phyloP scores from a whole-genome alignment of 164 flowering plant species.

The Vitis riparia region DNA sequence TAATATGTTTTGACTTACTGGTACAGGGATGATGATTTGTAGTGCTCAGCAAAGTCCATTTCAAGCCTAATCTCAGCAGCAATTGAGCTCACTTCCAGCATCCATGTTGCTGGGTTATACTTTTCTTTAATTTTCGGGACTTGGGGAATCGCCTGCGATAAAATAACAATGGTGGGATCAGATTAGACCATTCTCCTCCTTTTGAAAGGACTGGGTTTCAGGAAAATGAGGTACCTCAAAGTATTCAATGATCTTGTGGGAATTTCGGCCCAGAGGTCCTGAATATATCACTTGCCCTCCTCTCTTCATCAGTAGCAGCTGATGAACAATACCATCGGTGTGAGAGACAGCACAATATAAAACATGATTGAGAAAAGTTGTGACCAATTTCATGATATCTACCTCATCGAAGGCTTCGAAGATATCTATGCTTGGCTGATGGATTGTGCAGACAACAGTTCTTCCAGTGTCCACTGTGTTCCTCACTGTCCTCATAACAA shows the following conservation, averaged over 20 bases:
- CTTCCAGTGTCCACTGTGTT: slow-evolving; percentile 98
- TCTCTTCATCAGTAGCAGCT: slow-evolving; percentile 85
- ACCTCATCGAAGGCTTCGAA: slow-evolving; percentile 98
- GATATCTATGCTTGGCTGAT: slow-evolving; percentile 96
- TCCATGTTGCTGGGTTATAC: slow-evolving; percentile 97
- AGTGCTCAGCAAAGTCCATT: slow-evolving; percentile 84
- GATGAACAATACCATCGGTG: slow-evolving; percentile 3
- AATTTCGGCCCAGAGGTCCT: slow-evolving; percentile 80
- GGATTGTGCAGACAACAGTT: slow-evolving; percentile 97
- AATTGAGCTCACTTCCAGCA: slow-evolving; percentile 90
- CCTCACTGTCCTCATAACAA: slow-evolving; percentile 93
- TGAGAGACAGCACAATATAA: not conserved
- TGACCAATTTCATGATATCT: not conserved
- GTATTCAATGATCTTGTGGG: slow-evolving; percentile 72
- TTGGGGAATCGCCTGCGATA: slow-evolving; percentile 62
- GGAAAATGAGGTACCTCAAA: slow-evolving; percentile 51
- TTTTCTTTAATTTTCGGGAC: slow-evolving; percentile 74
- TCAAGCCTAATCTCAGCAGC: slow-evolving; percentile 68
- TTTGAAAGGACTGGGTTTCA: not conserved
- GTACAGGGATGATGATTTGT: slow-evolving; percentile 64
- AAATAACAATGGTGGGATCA: not conserved
- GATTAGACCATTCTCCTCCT: not conserved
- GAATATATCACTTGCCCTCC: slow-evolving; percentile 95
- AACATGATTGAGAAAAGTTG: not conserved
- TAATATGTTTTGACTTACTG: slow-evolving; percentile 45